Evolutionary conservation across 108 stramenopile species (phyloP), one percentile per base, ranked within the genome.

Genomic region (Pelagomonas calceolata): DNA sequence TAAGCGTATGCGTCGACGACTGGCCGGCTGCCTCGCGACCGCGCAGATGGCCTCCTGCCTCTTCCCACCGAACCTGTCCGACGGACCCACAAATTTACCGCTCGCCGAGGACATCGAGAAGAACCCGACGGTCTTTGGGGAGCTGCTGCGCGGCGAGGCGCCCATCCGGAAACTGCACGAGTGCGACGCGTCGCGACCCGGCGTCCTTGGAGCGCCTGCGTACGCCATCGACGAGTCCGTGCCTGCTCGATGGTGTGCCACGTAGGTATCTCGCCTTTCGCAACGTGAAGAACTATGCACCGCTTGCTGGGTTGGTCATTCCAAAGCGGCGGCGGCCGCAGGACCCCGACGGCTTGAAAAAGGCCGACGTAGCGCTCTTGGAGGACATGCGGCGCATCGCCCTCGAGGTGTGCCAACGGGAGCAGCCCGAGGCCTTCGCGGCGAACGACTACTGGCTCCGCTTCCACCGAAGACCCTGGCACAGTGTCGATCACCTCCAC

Each of bases 101-200:
- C 39, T 43, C 39, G 39, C 39, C 39, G 68, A 71, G 63, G 74
- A 83, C 65, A 84, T 83, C 69, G 68, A 68, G n/a, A 45, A 80
- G n/a, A 88, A 90, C 76, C 79, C 81, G 7, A 79, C 85, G 44
- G 87, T 86, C 14, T 90, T 90, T 80, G 89, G 89, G n/a, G 72
- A 68, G 70, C 84, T 90, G 0, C 75, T 90, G 15, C 39, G 76
- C 18, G 87, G 89, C 4, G 78, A 85, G 51, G 7, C 3, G 51
- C 51, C 51, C 7, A 26, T 60, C 7, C 51, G 51, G 21, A 26
- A 26, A 17, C 29, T 60, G 51, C 26, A 60, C 51, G 51, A 60
- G 51, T 17, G 29, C 51, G 51, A 60, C 21, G 10, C 51, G 21
- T 60, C n/a, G n/a, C n/a, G n/a, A n/a, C n/a, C n/a, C n/a, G n/a